Evolutionary conservation across 1,284 basidiomycete species (phyloP).

Genomic region (Earliella scabrosa): DNA sequence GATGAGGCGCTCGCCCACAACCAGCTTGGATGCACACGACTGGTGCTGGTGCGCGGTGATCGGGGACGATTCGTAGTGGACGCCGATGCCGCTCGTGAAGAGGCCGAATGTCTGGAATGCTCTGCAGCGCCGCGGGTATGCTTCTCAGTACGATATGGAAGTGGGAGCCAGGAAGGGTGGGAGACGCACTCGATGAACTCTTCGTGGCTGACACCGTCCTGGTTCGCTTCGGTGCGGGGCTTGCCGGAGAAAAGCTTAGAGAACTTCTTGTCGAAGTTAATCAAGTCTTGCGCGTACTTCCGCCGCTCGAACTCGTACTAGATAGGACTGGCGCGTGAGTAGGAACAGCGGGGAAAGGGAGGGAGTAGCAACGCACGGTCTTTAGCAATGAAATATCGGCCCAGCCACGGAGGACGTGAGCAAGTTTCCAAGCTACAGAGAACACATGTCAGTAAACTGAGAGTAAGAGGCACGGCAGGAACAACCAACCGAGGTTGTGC

Average conservation of each 20-base stretch:
- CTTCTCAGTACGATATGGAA: neutral
- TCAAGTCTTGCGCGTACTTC: constrained; percentile 80
- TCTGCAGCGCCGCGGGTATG: constrained; percentile 33
- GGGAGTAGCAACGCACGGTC: constrained; percentile 53
- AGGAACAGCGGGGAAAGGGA: neutral
- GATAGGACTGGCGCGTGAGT: neutral
- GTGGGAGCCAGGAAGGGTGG: neutral
- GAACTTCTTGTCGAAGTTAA: constrained; percentile 80
- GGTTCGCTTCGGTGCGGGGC: constrained; percentile 56
- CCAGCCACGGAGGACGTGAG: constrained; percentile 74
- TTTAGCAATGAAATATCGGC: constrained; percentile 67
- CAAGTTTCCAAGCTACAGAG: constrained; percentile 74
- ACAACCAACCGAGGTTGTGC: constrained; percentile 67
- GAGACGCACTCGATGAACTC: constrained; percentile 62
- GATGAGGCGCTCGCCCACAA: constrained; percentile 63
- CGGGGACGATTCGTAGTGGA: constrained; percentile 49
- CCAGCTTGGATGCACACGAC: constrained; percentile 47
- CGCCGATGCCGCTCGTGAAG: constrained; percentile 66
- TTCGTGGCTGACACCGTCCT: constrained; percentile 67
- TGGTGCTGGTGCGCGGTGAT: constrained; percentile 54
- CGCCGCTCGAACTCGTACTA: constrained; percentile 78
- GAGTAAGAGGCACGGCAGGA: neutral
- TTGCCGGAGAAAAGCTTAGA: constrained; percentile 79
- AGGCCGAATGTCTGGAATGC: constrained; percentile 62
- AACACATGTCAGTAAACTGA: neutral